phyloP scores from a whole-genome alignment of 129 eudicot genomes.

The Tanacetum coccineum region DNA sequence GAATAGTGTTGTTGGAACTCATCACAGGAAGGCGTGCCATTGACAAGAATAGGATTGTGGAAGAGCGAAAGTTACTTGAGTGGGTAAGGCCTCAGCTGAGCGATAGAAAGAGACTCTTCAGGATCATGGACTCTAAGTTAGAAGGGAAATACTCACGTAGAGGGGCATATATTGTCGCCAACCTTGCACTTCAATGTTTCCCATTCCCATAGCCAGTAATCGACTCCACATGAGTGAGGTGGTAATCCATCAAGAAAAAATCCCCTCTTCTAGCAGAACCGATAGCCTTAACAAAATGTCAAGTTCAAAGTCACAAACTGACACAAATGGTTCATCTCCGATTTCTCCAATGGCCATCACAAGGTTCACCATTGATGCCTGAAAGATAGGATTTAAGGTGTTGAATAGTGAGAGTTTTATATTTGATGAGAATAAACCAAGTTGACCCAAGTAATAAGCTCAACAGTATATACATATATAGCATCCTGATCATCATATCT shows the following conservation, averaged over 20 bases:
- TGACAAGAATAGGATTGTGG: slow-evolving; percentile 31
- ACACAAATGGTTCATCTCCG: neutral
- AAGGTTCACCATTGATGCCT: slow-evolving; percentile 24
- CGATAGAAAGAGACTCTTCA: slow-evolving; percentile 30
- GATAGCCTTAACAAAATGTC: neutral
- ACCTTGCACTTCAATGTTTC: slow-evolving; percentile 44
- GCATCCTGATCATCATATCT: neutral
- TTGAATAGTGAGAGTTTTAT: neutral
- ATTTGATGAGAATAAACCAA: neutral
- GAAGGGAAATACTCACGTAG: slow-evolving; percentile 40
- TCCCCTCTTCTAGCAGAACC: slow-evolving; percentile 20
- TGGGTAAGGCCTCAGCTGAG: slow-evolving; percentile 51
- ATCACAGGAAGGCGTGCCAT: slow-evolving; percentile 53
- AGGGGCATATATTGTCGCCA: slow-evolving; percentile 38
- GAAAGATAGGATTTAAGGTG: slow-evolving; percentile 2
- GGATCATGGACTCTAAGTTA: slow-evolving; percentile 47
- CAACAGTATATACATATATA: neutral
- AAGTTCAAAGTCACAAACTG: slow-evolving; percentile 12
- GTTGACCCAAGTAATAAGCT: neutral
- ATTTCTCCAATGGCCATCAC: slow-evolving; percentile 4
- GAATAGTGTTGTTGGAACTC: slow-evolving; percentile 59
- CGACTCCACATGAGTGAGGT: slow-evolving; percentile 43
- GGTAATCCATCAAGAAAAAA: slow-evolving; percentile 34
- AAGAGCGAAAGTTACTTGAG: slow-evolving; percentile 47
- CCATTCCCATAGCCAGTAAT: slow-evolving; percentile 28